Conservation (phyloP, 2,329 filamentous ascomycete genomes). For the Claviceps capensis region DNA sequence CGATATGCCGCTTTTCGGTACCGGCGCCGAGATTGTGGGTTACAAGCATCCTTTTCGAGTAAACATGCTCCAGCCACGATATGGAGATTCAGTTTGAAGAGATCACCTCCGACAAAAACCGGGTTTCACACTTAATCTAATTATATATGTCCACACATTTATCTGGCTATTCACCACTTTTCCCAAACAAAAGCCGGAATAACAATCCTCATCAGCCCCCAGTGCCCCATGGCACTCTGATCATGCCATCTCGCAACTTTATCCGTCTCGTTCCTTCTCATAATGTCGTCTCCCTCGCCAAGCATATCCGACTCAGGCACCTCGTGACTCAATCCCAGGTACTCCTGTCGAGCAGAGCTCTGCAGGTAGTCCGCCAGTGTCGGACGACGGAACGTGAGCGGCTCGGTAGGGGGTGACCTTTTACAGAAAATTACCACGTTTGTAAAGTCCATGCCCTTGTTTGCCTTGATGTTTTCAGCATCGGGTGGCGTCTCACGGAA, state of each 20-base stretch:
- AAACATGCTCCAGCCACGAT: too few relatives aligned
- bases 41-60: too few relatives aligned
- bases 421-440: constrained; percentile 96
- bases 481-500: constrained; percentile 63
- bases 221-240: constrained; percentile 70
- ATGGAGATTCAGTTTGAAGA: too few relatives aligned
- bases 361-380: constrained; percentile 52
- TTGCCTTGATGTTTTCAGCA: constrained; percentile 29
- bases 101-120: too few relatives aligned
- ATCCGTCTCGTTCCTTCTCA: constrained; percentile 50
- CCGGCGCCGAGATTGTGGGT: too few relatives aligned
- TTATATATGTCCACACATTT: background rate
- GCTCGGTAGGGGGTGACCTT: constrained; percentile 32
- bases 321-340: constrained; percentile 60
- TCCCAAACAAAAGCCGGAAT: constrained; percentile 73
- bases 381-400: constrained; percentile 54
- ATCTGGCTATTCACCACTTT: constrained; percentile 45
- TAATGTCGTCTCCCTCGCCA: constrained; percentile 32
- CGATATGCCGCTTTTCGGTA: too few relatives aligned
- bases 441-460: constrained; percentile 57
- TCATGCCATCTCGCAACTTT: constrained; percentile 59
- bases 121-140: background rate
- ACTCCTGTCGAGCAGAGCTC: constrained; percentile 55
- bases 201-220: constrained; percentile 80
- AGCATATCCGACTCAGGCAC: constrained; percentile 39